phyloP scores from a whole-genome alignment of 495 filamentous ascomycete species.

The Penicillium waksmanii region DNA sequence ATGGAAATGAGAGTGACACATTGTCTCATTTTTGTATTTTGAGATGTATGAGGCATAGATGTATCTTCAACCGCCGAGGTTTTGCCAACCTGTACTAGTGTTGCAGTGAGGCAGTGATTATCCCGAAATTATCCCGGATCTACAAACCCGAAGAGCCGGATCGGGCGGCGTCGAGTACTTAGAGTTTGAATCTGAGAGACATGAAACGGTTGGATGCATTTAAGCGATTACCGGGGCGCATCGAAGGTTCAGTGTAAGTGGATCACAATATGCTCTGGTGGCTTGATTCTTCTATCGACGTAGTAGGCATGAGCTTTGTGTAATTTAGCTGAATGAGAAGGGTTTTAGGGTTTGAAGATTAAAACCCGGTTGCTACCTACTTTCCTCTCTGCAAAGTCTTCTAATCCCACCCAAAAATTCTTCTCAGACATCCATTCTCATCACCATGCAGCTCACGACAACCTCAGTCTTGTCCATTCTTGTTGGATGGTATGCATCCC shows the following conservation, averaged over 20 bases:
- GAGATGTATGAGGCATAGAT: neutral
- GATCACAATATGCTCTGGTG: neutral
- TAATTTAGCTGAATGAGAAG: neutral
- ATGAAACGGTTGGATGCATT: conserved; percentile 2
- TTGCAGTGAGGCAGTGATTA: conserved; percentile 1
- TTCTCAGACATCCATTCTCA: neutral
- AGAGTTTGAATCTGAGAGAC: conserved; percentile 8
- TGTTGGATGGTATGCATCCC: neutral
- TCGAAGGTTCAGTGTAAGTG: neutral
- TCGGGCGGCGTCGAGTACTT: neutral
- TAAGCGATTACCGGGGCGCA: neutral
- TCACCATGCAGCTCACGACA: neutral
- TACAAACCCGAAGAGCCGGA: neutral
- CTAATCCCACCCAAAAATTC: neutral
- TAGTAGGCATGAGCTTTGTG: neutral
- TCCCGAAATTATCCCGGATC: conserved; percentile 11
- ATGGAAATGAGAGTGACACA: conserved; percentile 5
- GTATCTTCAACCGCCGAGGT: neutral
- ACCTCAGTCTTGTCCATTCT: neutral
- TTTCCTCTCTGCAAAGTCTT: neutral
- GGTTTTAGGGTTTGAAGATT: neutral
- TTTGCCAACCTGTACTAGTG: conserved; percentile 4
- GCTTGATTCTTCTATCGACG: neutral
- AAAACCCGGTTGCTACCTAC: neutral
- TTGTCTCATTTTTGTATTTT: conserved; percentile 7